Conservation (phyloP, 257 asterid genomes). For the Plectranthus barbatus region DNA sequence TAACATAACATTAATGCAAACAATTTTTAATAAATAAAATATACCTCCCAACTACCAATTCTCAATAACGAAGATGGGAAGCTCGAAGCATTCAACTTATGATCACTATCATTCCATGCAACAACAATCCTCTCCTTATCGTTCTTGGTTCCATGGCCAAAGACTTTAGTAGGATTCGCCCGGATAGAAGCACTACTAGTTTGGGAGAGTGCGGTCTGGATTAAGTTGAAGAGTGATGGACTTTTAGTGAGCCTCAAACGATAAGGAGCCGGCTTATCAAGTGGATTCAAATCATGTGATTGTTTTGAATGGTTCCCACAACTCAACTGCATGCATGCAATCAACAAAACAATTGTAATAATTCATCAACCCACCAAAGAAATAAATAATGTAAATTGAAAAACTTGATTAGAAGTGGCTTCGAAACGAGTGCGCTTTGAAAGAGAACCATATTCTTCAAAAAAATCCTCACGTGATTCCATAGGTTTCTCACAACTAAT, state of each 20-base stretch:
- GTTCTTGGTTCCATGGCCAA: slow-evolving; percentile 19
- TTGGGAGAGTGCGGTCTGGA: slow-evolving; percentile 54
- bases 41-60: slow-evolving; percentile 91
- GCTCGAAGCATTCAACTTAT: slow-evolving; percentile 83
- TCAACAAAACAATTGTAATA: neutral
- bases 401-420: slow-evolving; percentile 34
- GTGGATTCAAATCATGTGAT: slow-evolving; percentile 45
- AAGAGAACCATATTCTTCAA: slow-evolving; percentile 41
- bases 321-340: slow-evolving; percentile 34
- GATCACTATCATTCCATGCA: slow-evolving; percentile 38
- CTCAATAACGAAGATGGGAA: slow-evolving; percentile 51
- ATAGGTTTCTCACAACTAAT: slow-evolving; percentile 43
- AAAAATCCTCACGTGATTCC: slow-evolving; percentile 37
- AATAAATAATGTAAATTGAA: neutral
- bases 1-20: neutral
- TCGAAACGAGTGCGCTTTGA: slow-evolving; percentile 41
- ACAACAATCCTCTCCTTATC: slow-evolving; percentile 27
- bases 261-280: slow-evolving; percentile 55
- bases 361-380: neutral
- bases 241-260: slow-evolving; percentile 67
- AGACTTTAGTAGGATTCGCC: slow-evolving; percentile 15
- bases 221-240: slow-evolving; percentile 61
- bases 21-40: neutral
- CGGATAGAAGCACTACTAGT: slow-evolving; percentile 15
- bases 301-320: slow-evolving; percentile 21